phyloP scores from a whole-genome alignment of 1,284 basidiomycete species.

The Filobasidium uniguttulatum region DNA sequence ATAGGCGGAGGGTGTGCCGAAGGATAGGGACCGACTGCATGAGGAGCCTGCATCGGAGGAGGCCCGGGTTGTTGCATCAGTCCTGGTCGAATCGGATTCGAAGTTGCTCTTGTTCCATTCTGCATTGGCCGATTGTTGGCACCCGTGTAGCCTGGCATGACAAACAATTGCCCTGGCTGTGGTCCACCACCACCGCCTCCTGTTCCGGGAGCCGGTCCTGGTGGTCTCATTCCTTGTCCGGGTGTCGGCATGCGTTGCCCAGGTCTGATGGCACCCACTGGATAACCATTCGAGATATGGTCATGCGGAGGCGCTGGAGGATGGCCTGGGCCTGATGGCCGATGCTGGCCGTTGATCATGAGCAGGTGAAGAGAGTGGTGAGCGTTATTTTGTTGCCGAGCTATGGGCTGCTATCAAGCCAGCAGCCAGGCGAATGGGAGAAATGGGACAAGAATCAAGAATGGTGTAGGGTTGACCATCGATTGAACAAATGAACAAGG shows the following conservation, averaged over 20 bases:
- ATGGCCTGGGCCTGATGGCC: neutral
- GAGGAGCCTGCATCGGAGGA: neutral
- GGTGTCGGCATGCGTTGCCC: neutral
- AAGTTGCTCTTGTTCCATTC: neutral
- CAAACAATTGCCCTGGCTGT: neutral
- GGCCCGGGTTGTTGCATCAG: neutral
- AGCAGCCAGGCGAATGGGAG: too few species aligned
- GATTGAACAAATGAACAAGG: too few species aligned
- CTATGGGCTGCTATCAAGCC: too few species aligned
- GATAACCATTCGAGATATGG: neutral
- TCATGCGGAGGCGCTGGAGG: neutral
- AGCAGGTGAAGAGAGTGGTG: too few species aligned
- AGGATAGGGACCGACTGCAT: too few species aligned
- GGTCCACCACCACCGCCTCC: neutral
- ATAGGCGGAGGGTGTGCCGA: too few species aligned
- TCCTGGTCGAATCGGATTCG: constrained; percentile 5
- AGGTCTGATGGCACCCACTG: constrained; percentile 1
- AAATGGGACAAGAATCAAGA: too few species aligned
- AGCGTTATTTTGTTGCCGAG: too few species aligned
- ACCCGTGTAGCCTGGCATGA: neutral
- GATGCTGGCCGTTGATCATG: neutral
- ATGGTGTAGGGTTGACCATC: too few species aligned
- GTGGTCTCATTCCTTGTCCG: neutral
- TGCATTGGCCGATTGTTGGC: too few species aligned
- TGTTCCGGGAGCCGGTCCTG: neutral